Conservation (phyloP, 139 green algal genomes). For the Penium margaritaceum region DNA sequence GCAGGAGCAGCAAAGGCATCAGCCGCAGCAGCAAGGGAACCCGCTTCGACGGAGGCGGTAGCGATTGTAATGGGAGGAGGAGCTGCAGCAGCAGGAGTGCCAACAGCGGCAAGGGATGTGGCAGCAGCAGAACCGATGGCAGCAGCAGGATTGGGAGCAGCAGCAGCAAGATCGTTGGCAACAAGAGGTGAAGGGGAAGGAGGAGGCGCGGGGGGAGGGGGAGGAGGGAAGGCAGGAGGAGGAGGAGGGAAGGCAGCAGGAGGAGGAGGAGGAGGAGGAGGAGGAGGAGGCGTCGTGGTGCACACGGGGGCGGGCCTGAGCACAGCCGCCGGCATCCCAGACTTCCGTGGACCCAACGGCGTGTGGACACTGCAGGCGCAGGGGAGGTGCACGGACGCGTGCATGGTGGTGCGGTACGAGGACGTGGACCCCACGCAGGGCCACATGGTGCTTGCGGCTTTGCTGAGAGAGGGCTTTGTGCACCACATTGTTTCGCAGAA, state of each 20-base stretch:
- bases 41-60: neutral
- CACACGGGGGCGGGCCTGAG: constrained; percentile 91
- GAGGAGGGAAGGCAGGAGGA: neutral
- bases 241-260: neutral
- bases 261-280: no score
- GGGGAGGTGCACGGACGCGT: constrained; percentile 46
- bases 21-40: neutral
- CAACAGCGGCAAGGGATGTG: neutral
- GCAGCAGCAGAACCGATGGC: neutral
- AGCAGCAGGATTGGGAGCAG: neutral
- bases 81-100: neutral
- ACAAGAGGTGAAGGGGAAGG: no score
- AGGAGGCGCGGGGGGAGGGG: no score
- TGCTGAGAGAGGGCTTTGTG: constrained; percentile 34
- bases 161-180: no score
- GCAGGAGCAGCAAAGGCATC: no score
- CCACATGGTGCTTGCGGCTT: constrained; percentile 58
- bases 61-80: neutral
- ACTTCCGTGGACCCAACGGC: constrained; percentile 81
- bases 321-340: constrained; percentile 81
- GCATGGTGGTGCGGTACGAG: constrained; percentile 62
- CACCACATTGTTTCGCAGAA: constrained; percentile 35
- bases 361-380: constrained; percentile 77
- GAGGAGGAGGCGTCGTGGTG: constrained; percentile 50
- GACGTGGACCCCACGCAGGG: constrained; percentile 69